Evolutionary conservation across 345 rosid species (phyloP).

Genomic region (Theobroma cacao): DNA sequence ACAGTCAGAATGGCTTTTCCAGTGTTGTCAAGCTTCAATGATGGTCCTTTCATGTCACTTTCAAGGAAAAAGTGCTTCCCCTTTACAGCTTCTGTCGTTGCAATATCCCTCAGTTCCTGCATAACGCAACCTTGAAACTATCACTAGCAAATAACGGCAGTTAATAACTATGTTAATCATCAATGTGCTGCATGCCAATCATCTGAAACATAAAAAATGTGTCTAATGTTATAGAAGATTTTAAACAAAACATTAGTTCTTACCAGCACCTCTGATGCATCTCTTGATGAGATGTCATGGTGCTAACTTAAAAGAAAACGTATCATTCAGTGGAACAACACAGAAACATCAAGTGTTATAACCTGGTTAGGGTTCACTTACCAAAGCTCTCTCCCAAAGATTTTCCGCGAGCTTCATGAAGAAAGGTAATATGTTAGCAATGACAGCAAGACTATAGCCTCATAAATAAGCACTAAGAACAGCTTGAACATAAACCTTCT

Average conservation of each 20-base stretch:
- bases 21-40: conserved; percentile 85
- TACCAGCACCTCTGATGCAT: background rate
- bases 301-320: background rate
- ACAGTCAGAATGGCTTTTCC: conserved; percentile 89
- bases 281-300: background rate
- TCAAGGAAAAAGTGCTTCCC: conserved; percentile 90
- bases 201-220: background rate
- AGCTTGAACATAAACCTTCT: conserved; percentile 49
- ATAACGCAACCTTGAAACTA: conserved; percentile 2
- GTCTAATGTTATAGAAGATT: background rate
- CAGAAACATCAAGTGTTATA: background rate
- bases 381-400: conserved; percentile 89
- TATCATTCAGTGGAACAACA: background rate
- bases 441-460: conserved; percentile 2
- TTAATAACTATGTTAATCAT: background rate
- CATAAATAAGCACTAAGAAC: conserved; percentile 1
- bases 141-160: conserved; percentile 6
- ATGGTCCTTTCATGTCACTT: conserved; percentile 78
- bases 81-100: conserved; percentile 50
- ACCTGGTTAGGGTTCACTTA: conserved; percentile 31
- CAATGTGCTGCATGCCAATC: conserved; percentile 13
- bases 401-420: conserved; percentile 68
- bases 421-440: conserved; percentile 16
- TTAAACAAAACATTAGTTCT: background rate
- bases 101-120: conserved; percentile 84